Percentiles rank a stretch among this genome's conserved stretches.
Evolutionary conservation across 192 early-diverging fungal species (phyloP).

Genomic region (Paraglomus brasilianum): DNA sequence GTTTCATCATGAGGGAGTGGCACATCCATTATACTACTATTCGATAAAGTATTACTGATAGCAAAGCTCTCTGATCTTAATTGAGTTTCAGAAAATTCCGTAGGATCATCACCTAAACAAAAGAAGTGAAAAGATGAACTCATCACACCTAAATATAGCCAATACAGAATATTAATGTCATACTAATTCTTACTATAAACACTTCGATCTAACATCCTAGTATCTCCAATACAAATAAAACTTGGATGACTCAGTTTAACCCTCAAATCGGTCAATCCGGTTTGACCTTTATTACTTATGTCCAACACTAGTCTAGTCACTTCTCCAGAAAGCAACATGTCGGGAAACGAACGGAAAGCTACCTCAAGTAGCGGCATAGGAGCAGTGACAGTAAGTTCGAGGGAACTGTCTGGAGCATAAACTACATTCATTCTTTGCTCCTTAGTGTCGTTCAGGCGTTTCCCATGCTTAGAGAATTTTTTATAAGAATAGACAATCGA

Average conservation of each 20-base stretch:
- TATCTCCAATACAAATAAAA: constrained; percentile 73
- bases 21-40: constrained; percentile 52
- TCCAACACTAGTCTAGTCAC: constrained; percentile 70
- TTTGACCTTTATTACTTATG: constrained; percentile 81
- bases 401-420: constrained; percentile 69
- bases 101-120: not conserved
- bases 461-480: constrained; percentile 65
- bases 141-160: no score
- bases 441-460: constrained; percentile 74
- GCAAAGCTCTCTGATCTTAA: constrained; percentile 28
- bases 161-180: no score
- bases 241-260: constrained; percentile 84
- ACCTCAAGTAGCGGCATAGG: constrained; percentile 85
- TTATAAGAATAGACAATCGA: constrained; percentile 72
- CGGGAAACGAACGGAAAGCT: constrained; percentile 73
- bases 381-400: constrained; percentile 73
- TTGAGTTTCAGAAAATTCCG: constrained; percentile 25
- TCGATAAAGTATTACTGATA: constrained; percentile 55
- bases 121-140: no score
- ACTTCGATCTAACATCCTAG: constrained; percentile 40
- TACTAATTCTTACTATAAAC: constrained; percentile 39
- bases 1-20: constrained; percentile 39
- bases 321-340: constrained; percentile 79
- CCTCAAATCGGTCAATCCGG: constrained; percentile 65
- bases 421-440: constrained; percentile 56